Base-by-base conservation (phyloP, 805 yeast species). In the Priceomyces carsonii region DNA sequence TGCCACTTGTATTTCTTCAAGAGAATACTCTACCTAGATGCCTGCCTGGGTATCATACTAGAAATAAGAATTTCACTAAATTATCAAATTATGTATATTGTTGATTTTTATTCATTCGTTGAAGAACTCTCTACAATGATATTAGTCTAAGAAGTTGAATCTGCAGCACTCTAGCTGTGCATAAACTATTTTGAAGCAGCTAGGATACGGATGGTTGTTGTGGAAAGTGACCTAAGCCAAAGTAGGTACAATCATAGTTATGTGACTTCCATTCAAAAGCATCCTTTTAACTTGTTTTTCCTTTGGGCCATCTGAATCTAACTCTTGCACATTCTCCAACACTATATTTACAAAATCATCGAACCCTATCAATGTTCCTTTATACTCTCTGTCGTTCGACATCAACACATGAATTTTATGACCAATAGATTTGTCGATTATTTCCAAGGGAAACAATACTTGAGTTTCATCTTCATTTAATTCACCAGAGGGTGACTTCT, bases 341-440 rank as follows among this genome's bases (percentile, higher is more conserved):
- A 93, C 95, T 61, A 90, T 80, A 55, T 87, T 93, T 41, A 93
- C 97, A 51, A 83, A 91, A 61, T 93, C 98, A 57, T 93, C 99
- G 59, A 91, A 91, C 1, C 98, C 98, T 18, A 84, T 77, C 33
- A 93, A 69, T 3, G 80, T 86, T 1, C 99, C 99, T n/a, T 76
- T 73, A 56, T 88, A 93, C 57, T 90, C 97, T 56, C 79, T 79
- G 39, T 73, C 69, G 42, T 61, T 67, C 29, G 73, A 55, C 63
- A 87, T 69, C 34, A 87, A 71, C 17, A 89, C 85, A 75, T 85
- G 78, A 26, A 91, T 79, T 36, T 75, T 71, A 20, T 87, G 79
- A 12, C 95, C 96, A 24, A 91, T 80, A 42, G 90, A 80, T 59
- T 81, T 83, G 60, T 93, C 97, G 25, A 91, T 85, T 33, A 88